Percentiles rank a stretch among this genome's conserved stretches.
phyloP scores from a whole-genome alignment of 768 basidiomycete species.

The Amanita exitialis region DNA sequence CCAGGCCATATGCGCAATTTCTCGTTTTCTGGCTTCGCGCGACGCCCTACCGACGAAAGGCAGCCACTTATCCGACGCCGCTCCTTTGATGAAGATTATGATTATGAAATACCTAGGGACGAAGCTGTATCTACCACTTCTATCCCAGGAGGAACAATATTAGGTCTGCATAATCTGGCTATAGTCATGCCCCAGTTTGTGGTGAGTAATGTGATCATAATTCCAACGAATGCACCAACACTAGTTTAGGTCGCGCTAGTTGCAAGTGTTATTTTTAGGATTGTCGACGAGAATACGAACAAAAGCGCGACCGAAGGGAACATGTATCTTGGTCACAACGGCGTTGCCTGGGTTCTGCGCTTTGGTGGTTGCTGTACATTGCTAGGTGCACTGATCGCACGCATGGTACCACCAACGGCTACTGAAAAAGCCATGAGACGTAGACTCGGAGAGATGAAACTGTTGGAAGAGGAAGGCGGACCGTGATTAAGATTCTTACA shows the following conservation, averaged over 20 bases:
- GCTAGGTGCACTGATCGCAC: slow-evolving; percentile 70
- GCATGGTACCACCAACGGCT: slow-evolving; percentile 79
- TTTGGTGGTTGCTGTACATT: slow-evolving; percentile 87
- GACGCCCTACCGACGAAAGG: slow-evolving; percentile 31
- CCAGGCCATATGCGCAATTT: slow-evolving; percentile 44
- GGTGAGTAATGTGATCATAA: slow-evolving; percentile 35
- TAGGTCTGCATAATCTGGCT: slow-evolving; percentile 92
- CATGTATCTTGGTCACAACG: slow-evolving; percentile 73
- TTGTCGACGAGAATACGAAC: slow-evolving; percentile 53
- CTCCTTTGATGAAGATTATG: slow-evolving; percentile 35
- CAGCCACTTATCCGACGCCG: slow-evolving; percentile 54
- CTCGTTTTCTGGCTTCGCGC: slow-evolving; percentile 34
- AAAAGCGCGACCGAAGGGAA: slow-evolving; percentile 34
- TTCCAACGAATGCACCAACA: slow-evolving; percentile 9
- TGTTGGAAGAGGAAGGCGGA: slow-evolving; percentile 49
- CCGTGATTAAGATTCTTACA: background rate
- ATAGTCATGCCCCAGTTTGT: slow-evolving; percentile 94
- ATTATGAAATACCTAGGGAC: slow-evolving; percentile 26
- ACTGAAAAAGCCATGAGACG: slow-evolving; percentile 88
- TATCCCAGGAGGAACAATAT: slow-evolving; percentile 80
- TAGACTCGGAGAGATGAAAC: slow-evolving; percentile 69
- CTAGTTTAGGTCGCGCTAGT: slow-evolving; percentile 66
- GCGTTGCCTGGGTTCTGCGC: slow-evolving; percentile 89
- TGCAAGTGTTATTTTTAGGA: slow-evolving; percentile 78
- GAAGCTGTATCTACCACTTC: slow-evolving; percentile 29